phyloP scores from a whole-genome alignment of 2,329 filamentous ascomycete genomes.

The Immersiporthe knoxdaviesiana region DNA sequence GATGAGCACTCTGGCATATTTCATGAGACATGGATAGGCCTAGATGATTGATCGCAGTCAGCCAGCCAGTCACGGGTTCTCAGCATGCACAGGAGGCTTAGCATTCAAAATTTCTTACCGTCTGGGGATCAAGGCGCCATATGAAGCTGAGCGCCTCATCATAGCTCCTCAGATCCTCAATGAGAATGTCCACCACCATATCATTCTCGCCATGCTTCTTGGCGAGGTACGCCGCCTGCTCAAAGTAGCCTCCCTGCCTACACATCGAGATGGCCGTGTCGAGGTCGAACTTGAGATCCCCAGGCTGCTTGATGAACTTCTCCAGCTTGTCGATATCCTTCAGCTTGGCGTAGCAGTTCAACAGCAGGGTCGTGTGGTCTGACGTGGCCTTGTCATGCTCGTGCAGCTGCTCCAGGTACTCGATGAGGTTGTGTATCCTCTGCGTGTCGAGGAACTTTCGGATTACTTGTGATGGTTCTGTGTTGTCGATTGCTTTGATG shows the following conservation, averaged over 20 bases:
- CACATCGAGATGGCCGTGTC: slow-evolving; percentile 98
- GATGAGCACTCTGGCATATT: slow-evolving; percentile 88
- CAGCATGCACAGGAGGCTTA: background rate
- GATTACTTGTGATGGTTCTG: slow-evolving; percentile 94
- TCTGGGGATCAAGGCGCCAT: slow-evolving; percentile 79
- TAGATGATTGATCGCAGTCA: slow-evolving; percentile 46
- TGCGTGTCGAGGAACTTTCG: slow-evolving; percentile 97
- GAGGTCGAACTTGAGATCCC: slow-evolving; percentile 92
- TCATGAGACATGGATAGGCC: slow-evolving; percentile 89
- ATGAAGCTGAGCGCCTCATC: slow-evolving; percentile 88
- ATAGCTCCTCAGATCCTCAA: slow-evolving; percentile 93
- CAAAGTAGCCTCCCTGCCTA: slow-evolving; percentile 92
- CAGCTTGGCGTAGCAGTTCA: slow-evolving; percentile 97
- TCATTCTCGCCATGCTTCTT: slow-evolving; percentile 93
- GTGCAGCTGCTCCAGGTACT: slow-evolving; percentile 94
- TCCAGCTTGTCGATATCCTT: slow-evolving; percentile 97
- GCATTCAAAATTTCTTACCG: slow-evolving; percentile 54
- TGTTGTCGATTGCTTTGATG: slow-evolving; percentile 92
- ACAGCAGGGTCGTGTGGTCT: slow-evolving; percentile 89
- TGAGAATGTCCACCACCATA: slow-evolving; percentile 90
- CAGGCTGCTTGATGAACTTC: slow-evolving; percentile 93
- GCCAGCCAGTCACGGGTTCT: slow-evolving; percentile 37
- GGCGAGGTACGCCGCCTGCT: slow-evolving; percentile 94
- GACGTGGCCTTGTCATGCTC: slow-evolving; percentile 91
- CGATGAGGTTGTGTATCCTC: slow-evolving; percentile 94